Conservation (phyloP, 768 basidiomycete species). For the Pleurotus giganteus region DNA sequence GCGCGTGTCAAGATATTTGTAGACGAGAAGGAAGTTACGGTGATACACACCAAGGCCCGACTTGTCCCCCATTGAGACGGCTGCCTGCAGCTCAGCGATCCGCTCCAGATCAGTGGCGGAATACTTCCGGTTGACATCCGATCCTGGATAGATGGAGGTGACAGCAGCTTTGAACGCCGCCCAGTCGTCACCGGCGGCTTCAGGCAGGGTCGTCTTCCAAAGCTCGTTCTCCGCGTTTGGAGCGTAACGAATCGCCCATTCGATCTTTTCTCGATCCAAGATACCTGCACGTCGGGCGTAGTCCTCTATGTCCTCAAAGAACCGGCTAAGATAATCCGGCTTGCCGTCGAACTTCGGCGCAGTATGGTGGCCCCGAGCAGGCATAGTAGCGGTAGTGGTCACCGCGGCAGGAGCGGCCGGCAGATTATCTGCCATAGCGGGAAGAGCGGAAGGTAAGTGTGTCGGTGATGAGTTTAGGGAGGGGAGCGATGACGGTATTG, state of each 20-base stretch:
- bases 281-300: neutral
- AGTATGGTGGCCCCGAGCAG: neutral
- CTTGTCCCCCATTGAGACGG: neutral
- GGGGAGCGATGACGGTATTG: too few species aligned
- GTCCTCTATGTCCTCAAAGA: slow-evolving; percentile 1
- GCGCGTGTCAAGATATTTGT: too few species aligned
- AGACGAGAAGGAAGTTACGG: too few species aligned
- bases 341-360: slow-evolving; percentile 3
- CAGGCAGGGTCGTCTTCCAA: neutral
- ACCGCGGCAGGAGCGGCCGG: too few species aligned
- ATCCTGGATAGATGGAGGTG: neutral
- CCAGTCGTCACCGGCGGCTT: neutral
- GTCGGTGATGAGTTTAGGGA: too few species aligned
- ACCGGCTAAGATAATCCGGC: neutral
- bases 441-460: too few species aligned
- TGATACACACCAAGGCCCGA: too few species aligned
- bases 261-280: neutral
- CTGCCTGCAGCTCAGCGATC: neutral
- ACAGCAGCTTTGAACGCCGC: neutral
- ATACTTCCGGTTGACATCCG: neutral
- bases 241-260: slow-evolving; percentile 1
- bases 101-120: neutral
- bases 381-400: slow-evolving; percentile 2
- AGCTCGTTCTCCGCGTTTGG: neutral
- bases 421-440: too few species aligned